Evolutionary conservation across 2,329 filamentous ascomycete species (phyloP).

Genomic region (Aureobasidium leucospermi): DNA sequence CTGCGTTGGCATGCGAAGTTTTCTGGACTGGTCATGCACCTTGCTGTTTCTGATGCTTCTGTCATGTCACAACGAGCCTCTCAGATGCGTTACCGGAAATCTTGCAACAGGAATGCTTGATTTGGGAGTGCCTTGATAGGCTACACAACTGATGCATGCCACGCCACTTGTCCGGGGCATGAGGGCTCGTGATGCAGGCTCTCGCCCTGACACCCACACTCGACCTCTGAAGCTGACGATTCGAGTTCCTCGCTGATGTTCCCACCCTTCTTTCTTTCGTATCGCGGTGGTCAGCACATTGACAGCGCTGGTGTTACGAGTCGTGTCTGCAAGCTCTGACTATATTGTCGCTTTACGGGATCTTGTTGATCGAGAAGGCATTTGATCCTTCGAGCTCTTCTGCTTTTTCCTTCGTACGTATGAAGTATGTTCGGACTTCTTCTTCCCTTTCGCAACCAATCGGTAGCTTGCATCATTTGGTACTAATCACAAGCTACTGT

Average conservation of each 20-base stretch:
- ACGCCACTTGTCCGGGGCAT: constrained; percentile 11
- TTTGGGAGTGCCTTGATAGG: constrained; percentile 10
- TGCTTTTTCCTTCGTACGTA: neutral
- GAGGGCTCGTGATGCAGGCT: constrained; percentile 12
- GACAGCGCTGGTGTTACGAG: neutral
- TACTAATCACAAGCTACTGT: constrained; percentile 11
- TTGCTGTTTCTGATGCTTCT: constrained; percentile 11
- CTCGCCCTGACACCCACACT: constrained; percentile 8
- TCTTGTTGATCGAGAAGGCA: neutral
- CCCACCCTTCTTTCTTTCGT: neutral
- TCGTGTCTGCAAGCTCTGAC: neutral
- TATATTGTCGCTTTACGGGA: neutral
- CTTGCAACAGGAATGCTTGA: constrained; percentile 9
- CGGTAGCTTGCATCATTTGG: constrained; percentile 5
- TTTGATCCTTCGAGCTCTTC: neutral
- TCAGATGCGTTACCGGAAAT: constrained; percentile 1
- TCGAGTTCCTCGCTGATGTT: neutral
- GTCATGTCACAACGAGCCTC: constrained; percentile 3
- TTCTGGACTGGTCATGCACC: constrained; percentile 5
- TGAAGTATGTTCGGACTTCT: neutral
- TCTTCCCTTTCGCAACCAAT: neutral
- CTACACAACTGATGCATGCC: constrained; percentile 5
- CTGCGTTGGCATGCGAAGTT: constrained; percentile 6
- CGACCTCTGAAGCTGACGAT: neutral
- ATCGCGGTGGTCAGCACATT: constrained; percentile 4